Percentiles rank a stretch among this genome's conserved stretches.
Conservation (phyloP, 495 filamentous ascomycete species). For the Penicillium atrosanguineum region DNA sequence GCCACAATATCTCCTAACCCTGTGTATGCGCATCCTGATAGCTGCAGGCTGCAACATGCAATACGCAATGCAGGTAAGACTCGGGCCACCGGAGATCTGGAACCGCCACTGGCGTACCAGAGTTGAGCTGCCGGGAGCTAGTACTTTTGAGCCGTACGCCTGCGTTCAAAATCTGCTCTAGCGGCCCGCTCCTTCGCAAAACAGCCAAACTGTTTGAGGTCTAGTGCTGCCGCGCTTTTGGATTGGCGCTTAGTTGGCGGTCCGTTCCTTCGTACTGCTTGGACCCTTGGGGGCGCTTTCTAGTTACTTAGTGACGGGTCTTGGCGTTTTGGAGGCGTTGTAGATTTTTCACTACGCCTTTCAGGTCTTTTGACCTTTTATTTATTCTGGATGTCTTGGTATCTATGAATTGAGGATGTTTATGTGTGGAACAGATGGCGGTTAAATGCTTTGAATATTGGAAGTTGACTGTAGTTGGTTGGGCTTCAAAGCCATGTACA, state of each 20-base stretch:
- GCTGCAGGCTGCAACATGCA: background rate
- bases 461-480: too few relatives aligned
- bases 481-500: too few relatives aligned
- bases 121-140: background rate
- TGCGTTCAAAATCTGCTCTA: background rate
- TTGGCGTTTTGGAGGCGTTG: background rate
- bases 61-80: background rate
- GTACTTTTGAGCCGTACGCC: background rate
- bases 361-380: background rate
- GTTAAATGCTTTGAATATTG: too few relatives aligned
- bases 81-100: background rate
- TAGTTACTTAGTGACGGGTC: background rate
- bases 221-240: background rate
- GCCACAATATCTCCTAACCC: background rate
- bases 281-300: background rate
- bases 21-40: background rate
- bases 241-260: background rate
- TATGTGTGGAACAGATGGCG: too few relatives aligned
- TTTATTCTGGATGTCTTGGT: too few relatives aligned
- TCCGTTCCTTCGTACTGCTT: background rate
- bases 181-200: background rate
- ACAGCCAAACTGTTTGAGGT: background rate
- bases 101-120: background rate
- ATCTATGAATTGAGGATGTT: too few relatives aligned
- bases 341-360: background rate